Evolutionary conservation across 768 basidiomycete species (phyloP).

Genomic region (Suillus variegatus): DNA sequence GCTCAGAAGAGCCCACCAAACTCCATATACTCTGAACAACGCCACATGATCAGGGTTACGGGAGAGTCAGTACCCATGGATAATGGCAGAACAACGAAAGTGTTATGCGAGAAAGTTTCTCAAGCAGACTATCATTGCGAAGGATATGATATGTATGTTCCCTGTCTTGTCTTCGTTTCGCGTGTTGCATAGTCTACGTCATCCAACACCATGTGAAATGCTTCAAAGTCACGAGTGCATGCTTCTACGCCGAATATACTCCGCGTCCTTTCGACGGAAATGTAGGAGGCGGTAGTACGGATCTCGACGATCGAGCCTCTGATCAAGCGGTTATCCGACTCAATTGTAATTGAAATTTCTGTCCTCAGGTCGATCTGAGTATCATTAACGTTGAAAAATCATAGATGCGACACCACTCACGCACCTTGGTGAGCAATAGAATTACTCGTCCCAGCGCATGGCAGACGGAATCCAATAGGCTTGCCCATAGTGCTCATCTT

Average conservation of each 20-base stretch:
- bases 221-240: not conserved
- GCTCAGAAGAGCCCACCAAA: constrained; percentile 46
- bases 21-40: constrained; percentile 43
- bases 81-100: not conserved
- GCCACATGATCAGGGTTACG: not conserved
- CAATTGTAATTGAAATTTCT: not conserved
- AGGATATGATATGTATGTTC: not conserved
- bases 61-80: not conserved
- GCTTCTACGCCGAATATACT: not conserved
- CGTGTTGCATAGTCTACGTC: not conserved
- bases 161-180: not conserved
- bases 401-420: not conserved
- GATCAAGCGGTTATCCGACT: not conserved
- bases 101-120: not conserved
- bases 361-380: not conserved
- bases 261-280: not conserved
- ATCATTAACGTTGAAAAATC: not conserved
- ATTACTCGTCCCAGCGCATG: constrained; percentile 78
- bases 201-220: not conserved
- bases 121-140: not conserved
- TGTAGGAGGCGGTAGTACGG: not conserved
- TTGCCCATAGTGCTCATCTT: constrained; percentile 63
- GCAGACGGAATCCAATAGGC: constrained; percentile 90
- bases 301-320: not conserved
- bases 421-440: not conserved